Evolutionary conservation across 2,329 filamentous ascomycete genomes (phyloP).

Genomic region (Dactylellina leptospora): DNA sequence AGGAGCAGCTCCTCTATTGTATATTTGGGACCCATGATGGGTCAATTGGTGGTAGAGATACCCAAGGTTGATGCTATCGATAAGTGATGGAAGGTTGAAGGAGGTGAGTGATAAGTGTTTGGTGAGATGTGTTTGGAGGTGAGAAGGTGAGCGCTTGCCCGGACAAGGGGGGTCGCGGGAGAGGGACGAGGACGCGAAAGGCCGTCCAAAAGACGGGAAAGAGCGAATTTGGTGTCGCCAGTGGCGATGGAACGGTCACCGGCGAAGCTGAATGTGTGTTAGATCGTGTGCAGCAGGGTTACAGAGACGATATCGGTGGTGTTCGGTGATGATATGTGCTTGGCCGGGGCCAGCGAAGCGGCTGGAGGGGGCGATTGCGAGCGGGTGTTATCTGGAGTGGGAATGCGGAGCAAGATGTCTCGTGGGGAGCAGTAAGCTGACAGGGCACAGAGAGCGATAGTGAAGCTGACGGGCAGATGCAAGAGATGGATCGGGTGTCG

Average conservation of each 20-base stretch:
- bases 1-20: constrained; percentile 63
- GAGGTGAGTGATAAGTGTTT: constrained; percentile 1
- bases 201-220: constrained; percentile 24
- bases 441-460: neutral
- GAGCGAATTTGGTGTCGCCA: neutral
- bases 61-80: constrained; percentile 9
- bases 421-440: neutral
- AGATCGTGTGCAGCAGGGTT: neutral
- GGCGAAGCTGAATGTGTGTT: neutral
- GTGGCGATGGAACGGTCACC: no score
- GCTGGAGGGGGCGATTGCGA: constrained; percentile 26
- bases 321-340: constrained; percentile 14
- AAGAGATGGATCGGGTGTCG: constrained; percentile 7
- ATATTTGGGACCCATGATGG: constrained; percentile 59
- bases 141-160: constrained; percentile 21
- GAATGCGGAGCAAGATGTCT: constrained; percentile 6
- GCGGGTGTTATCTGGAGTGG: constrained; percentile 12
- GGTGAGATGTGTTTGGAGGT: constrained; percentile 8
- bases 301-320: constrained; percentile 11
- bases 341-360: constrained; percentile 28
- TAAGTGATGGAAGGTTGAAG: neutral
- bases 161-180: constrained; percentile 18
- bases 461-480: constrained; percentile 4
- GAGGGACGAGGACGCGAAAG: constrained; percentile 45
- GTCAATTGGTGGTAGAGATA: constrained; percentile 40